A percentile compares a stretch with the other conserved stretches of the same genome.
Conservation (phyloP, 228 moss, liverwort and hornwort genomes). For the Sphagnum fallax region DNA sequence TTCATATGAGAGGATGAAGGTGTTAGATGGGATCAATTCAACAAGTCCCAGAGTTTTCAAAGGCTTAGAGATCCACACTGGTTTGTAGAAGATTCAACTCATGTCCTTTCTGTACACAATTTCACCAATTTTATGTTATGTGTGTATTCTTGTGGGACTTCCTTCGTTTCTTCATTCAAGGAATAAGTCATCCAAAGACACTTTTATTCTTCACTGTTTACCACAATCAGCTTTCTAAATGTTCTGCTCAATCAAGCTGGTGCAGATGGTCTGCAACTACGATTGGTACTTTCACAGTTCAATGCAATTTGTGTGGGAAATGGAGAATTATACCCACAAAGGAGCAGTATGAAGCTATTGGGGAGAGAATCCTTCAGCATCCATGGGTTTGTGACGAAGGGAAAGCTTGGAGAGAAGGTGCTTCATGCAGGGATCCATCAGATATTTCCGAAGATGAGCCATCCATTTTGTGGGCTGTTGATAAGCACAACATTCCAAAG, state of each 20-base stretch:
- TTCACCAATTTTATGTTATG: not conserved
- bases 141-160: not conserved
- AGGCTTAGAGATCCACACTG: not conserved
- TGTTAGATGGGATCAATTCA: not conserved
- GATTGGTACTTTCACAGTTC: constrained; percentile 16
- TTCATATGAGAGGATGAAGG: constrained; percentile 2
- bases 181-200: too few relatives aligned
- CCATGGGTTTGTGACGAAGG: constrained; percentile 28
- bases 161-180: not conserved
- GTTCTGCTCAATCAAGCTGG: constrained; percentile 1
- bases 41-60: too few relatives aligned
- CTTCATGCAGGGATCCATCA: constrained; percentile 16
- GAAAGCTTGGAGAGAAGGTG: constrained; percentile 19
- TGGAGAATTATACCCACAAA: constrained; percentile 17
- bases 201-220: too few relatives aligned
- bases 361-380: constrained; percentile 5
- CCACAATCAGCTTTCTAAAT: not conserved
- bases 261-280: constrained; percentile 23
- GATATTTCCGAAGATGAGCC: constrained; percentile 19
- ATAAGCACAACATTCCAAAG: constrained; percentile 19
- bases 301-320: constrained; percentile 27
- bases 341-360: constrained; percentile 21
- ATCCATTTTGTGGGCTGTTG: constrained; percentile 17
- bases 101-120: not conserved
- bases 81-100: not conserved